Percentiles rank a stretch among this genome's conserved stretches.
Conservation (phyloP, 257 asterid genomes). For the Gentiana straminea region DNA sequence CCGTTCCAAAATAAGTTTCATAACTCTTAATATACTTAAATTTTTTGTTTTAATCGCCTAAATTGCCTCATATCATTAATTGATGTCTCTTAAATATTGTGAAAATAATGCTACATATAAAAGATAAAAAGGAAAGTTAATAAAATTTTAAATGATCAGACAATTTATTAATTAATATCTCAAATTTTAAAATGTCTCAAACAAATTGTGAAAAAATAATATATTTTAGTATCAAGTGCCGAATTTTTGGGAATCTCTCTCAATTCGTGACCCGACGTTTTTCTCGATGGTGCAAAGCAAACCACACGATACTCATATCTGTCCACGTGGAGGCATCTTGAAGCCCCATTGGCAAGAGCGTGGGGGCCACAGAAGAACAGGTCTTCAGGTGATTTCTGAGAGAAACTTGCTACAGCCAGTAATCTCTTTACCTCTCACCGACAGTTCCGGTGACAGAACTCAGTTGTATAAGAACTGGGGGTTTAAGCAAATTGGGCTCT, state of each 20-base stretch:
- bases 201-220: no score
- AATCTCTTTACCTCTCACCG: constrained; percentile 28
- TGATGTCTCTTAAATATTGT: no score
- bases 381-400: constrained; percentile 69
- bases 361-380: constrained; percentile 45
- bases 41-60: no score
- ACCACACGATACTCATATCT: constrained; percentile 41
- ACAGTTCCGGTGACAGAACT: constrained; percentile 42
- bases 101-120: no score
- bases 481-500: constrained; percentile 55
- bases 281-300: constrained; percentile 42
- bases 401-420: constrained; percentile 45
- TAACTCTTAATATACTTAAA: no score
- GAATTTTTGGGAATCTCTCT: constrained; percentile 32
- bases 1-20: no score
- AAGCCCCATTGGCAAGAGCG: constrained; percentile 8
- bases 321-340: constrained; percentile 62
- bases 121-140: no score
- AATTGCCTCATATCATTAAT: no score
- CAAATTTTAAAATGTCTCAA: no score
- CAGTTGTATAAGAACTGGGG: constrained; percentile 77
- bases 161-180: no score
- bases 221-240: constrained; percentile 1
- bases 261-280: constrained; percentile 71
- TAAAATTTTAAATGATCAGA: no score